Percentiles rank a stretch among this genome's conserved stretches.
These are phyloP conservation scores for Stenocarpella maydis DNA, from an alignment of 2,329 filamentous ascomycete genomes.

Conservation along the genomic window DNA sequence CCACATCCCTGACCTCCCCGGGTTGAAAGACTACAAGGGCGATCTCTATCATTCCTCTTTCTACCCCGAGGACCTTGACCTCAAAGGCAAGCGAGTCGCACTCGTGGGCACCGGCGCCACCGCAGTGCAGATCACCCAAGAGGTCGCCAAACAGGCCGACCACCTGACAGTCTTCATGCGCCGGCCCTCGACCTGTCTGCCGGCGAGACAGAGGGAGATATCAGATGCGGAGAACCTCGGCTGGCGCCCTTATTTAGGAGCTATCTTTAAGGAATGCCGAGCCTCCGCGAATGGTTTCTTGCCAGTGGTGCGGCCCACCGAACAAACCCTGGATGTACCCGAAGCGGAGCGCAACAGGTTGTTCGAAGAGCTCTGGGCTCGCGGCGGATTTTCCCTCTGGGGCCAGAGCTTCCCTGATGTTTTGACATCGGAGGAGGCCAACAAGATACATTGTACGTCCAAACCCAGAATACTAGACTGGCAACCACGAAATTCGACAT, in stretches of 20 bases:
- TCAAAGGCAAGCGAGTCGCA: slow-evolving; percentile 36
- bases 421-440: slow-evolving; percentile 51
- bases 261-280: slow-evolving; percentile 53
- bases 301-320: slow-evolving; percentile 54
- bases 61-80: slow-evolving; percentile 32
- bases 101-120: slow-evolving; percentile 38
- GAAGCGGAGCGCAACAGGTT: slow-evolving; percentile 53
- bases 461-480: not conserved
- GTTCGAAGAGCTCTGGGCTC: slow-evolving; percentile 53
- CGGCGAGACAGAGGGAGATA: slow-evolving; percentile 61
- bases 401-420: slow-evolving; percentile 56
- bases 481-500: too few species aligned
- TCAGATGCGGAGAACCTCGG: slow-evolving; percentile 55
- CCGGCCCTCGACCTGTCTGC: slow-evolving; percentile 65
- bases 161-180: slow-evolving; percentile 60
- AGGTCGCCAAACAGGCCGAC: slow-evolving; percentile 46
- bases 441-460: slow-evolving; percentile 46
- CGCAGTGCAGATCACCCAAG: slow-evolving; percentile 38
- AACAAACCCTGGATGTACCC: slow-evolving; percentile 47
- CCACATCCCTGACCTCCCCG: slow-evolving; percentile 48
- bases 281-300: slow-evolving; percentile 60
- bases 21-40: slow-evolving; percentile 36
- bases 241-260: slow-evolving; percentile 45
- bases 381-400: slow-evolving; percentile 58
- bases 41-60: slow-evolving; percentile 34